phyloP scores from a whole-genome alignment of 1,139 yeast species.

The Zygoascus hellenicus region DNA sequence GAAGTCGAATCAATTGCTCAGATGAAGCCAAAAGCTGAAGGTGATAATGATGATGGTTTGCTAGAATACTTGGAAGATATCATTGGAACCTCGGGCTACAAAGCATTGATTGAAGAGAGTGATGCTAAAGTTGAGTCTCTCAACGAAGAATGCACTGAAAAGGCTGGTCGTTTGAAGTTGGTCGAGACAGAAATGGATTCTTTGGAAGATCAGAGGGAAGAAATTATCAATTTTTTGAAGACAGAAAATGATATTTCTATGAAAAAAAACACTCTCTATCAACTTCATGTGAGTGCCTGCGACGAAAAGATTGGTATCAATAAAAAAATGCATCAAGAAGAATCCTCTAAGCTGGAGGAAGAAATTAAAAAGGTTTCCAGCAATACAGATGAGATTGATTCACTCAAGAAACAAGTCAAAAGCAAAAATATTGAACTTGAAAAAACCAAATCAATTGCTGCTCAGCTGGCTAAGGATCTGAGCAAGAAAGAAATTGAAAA shows the following conservation, averaged over 20 bases:
- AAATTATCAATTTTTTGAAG: slow-evolving; percentile 60
- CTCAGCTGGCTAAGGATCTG: slow-evolving; percentile 23
- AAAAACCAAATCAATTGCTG: slow-evolving; percentile 24
- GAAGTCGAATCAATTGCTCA: slow-evolving; percentile 98
- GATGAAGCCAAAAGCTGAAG: slow-evolving; percentile 96
- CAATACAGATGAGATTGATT: slow-evolving; percentile 37
- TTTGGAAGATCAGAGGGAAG: slow-evolving; percentile 63
- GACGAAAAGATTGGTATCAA: slow-evolving; percentile 36
- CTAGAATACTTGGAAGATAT: slow-evolving; percentile 93
- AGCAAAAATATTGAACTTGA: slow-evolving; percentile 33
- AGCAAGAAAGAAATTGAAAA: slow-evolving; percentile 39
- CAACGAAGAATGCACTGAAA: slow-evolving; percentile 76
- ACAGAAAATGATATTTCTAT: slow-evolving; percentile 58
- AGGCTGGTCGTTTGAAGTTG: slow-evolving; percentile 70
- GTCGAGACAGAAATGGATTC: slow-evolving; percentile 71
- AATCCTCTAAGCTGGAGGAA: slow-evolving; percentile 44
- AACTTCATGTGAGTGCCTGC: slow-evolving; percentile 45
- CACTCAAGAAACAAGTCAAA: slow-evolving; percentile 36
- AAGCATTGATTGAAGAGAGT: slow-evolving; percentile 65
- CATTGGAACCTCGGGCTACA: slow-evolving; percentile 87
- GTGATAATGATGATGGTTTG: slow-evolving; percentile 87
- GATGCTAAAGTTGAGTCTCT: slow-evolving; percentile 55
- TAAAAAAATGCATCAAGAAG: slow-evolving; percentile 39
- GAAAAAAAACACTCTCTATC: slow-evolving; percentile 53
- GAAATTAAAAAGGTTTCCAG: slow-evolving; percentile 42